Evolutionary conservation across 345 rosid genomes (phyloP), one percentile per base, ranked within the genome.

Genomic region (thale cress (Arabidopsis thaliana)): DNA sequence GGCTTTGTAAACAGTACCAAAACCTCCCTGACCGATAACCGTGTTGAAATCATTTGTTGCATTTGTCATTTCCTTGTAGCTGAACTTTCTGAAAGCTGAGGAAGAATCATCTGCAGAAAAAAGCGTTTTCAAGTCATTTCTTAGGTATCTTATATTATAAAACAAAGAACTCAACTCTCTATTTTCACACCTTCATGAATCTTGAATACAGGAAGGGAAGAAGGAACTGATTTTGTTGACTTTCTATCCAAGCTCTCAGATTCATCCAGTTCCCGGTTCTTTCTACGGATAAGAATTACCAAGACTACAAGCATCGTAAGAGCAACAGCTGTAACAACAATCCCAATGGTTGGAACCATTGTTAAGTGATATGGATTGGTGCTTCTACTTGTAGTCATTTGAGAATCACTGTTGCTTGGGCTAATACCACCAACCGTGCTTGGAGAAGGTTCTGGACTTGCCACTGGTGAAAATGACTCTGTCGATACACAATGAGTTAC

Each of bases 1-100:
- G 28, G 91, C 97, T 83, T 84, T 90, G 78, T 87, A 87, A 59
- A 94, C 96, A 9, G 95, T 91, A 37, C 97, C 98, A 68, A 91
- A 94, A 59, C 97, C 97, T 59, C 98, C 98, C 8, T 80, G 85
- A 66, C 98, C 98, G 74, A 94, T 85, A 24, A 85, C 62, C 0
- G 80, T 82, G 65, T 48, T 84, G 72, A 90, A 90, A 78, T 81
- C 85, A 48, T 85, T 86, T 0, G 98, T 94, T 40, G 93, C 93
- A 79, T 75, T 91, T 83, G 81, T 86, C 37, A 86, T 84, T 70
- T 92, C 96, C 82, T 81, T 89, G 82, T 84, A 94, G 84, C 92
- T 87, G 76, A 84, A 94, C 63, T 85, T 89, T 73, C 30, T 88
- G 53, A 91, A 86, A 87, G 87, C 84, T 60, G 85, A 84, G 22